Conservation (phyloP, 1,284 basidiomycete species). For the Tilletia setariae region DNA sequence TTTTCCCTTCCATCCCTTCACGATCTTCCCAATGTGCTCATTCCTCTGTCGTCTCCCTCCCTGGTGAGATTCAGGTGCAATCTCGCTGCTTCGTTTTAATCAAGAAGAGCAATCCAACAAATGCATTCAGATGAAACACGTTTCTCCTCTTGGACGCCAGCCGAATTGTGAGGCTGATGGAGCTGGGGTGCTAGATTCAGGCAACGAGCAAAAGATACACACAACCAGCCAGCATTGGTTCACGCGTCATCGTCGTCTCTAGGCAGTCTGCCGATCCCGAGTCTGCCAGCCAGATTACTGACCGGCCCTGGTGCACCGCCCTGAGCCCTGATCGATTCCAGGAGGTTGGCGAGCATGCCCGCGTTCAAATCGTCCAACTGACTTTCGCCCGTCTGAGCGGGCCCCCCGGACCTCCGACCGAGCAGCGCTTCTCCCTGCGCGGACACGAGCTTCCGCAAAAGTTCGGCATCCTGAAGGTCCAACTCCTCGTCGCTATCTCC, state of each 20-base stretch:
- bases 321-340: slow-evolving; percentile 89
- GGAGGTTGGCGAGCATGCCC: slow-evolving; percentile 85
- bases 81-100: no score
- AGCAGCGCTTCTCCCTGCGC: slow-evolving; percentile 53
- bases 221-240: not conserved
- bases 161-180: no score
- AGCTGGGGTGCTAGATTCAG: no score
- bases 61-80: no score
- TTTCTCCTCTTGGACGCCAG: no score
- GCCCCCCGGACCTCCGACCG: slow-evolving; percentile 36
- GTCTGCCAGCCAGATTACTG: slow-evolving; percentile 74
- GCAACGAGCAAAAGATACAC: no score
- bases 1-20: no score
- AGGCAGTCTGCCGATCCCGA: slow-evolving; percentile 59
- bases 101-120: no score
- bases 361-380: slow-evolving; percentile 65
- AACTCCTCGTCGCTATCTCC: slow-evolving; percentile 19
- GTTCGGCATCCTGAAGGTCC: slow-evolving; percentile 23
- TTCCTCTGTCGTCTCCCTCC: no score
- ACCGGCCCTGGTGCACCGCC: slow-evolving; percentile 81
- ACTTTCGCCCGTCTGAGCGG: slow-evolving; percentile 55
- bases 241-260: not conserved
- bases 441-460: slow-evolving; percentile 18
- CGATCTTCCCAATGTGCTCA: no score
- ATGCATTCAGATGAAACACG: no score